Percentiles rank a stretch among this genome's conserved stretches.
Conservation (phyloP, 164 flowering plant species). For the Kingdonia uniflora region DNA sequence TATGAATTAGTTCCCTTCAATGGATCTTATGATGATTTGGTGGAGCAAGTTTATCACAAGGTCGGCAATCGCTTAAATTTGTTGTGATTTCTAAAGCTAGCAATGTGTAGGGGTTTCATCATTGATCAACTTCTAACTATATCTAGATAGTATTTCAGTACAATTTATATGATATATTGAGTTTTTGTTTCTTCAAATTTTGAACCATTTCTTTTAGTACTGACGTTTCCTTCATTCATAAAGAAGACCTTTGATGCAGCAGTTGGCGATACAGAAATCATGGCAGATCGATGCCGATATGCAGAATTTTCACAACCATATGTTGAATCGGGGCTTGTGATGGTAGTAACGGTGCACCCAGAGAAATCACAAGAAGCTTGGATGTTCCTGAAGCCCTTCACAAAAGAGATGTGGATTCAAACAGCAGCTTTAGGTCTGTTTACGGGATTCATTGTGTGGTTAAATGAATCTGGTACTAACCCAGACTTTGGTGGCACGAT, state of each 20-base stretch:
- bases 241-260: constrained; percentile 26
- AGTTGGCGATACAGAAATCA: constrained; percentile 30
- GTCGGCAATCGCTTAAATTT: too few relatives aligned
- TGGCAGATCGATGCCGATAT: constrained; percentile 15
- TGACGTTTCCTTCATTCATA: too few relatives aligned
- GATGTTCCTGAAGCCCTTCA: constrained; percentile 30
- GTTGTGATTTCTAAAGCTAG: too few relatives aligned
- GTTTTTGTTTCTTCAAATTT: too few relatives aligned
- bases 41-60: constrained; percentile 9
- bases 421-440: constrained; percentile 1
- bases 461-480: constrained; percentile 4
- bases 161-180: too few relatives aligned
- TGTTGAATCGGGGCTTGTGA: constrained; percentile 23
- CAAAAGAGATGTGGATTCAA: constrained; percentile 8
- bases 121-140: too few relatives aligned
- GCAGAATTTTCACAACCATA: constrained; percentile 38
- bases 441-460: constrained; percentile 10
- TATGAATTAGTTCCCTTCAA: constrained; percentile 6
- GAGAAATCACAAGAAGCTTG: constrained; percentile 10
- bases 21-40: constrained; percentile 14
- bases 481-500: neutral
- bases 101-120: too few relatives aligned
- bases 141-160: too few relatives aligned
- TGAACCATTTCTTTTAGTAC: too few relatives aligned
- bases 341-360: constrained; percentile 16